Base-by-base conservation (phyloP, 1,284 basidiomycete species). In the Tylopilus sp. region DNA sequence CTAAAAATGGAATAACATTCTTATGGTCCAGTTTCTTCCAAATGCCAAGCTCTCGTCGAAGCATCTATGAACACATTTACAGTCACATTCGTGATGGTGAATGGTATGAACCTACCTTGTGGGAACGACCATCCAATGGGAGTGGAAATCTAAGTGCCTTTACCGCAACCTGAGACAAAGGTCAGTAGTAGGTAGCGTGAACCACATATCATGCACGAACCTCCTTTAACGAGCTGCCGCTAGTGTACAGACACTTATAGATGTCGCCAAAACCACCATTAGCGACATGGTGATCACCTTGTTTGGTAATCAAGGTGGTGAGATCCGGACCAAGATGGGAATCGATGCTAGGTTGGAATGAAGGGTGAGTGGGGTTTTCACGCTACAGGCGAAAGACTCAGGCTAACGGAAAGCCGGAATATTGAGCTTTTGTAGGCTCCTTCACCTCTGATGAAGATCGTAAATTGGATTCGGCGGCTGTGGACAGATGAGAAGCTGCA, bases 1-100 rank as follows among this genome's bases (percentile, higher is more conserved):
- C 73, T 2, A 74, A 24, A n/a, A 74, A 70, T 9, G 69, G 73
- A 36, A 72, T 69, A 3, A 72, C 53, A 32, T 72, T 72, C 0
- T 7, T 6, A 33, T 72, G 66, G 3, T 60, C 6, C 0, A 72
- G 64, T 49, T 69, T 63, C 47, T 44, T 71, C 71, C 73, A 73
- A 16, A 73, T 72, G 15, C 69, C 69, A 1, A 74, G 64, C 12
- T 72, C 71, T 56, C 70, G 57, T 24, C 52, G 52, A 4, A 60
- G 52, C 61, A 63, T 63, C 61, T 63, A 19, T 3, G 16, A 29
- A 4, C 15, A 41, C n/a, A 7, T 36, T 36, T 1, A 33, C 6
- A 16, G 32, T 24, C 6, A 24, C 2, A 39, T 41, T 16, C 2
- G 39, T 41, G 18, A 16, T 16, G 18, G 39, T 41, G 39, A 41